Evolutionary conservation across 805 yeast genomes (phyloP).

Genomic region (Candida coleopterorum): DNA sequence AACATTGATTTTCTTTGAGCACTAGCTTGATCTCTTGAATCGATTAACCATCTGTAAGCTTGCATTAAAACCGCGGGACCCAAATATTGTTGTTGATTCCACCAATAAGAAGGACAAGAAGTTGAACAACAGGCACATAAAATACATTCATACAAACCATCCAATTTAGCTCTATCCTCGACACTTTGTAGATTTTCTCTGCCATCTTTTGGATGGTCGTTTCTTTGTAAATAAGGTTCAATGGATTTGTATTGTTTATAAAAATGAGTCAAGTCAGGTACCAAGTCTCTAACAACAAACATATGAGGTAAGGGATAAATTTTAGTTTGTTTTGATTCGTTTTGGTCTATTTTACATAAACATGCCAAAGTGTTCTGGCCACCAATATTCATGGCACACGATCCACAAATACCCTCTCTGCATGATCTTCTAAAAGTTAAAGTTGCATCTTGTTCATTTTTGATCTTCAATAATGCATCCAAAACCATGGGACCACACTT

Average conservation of each 20-base stretch:
- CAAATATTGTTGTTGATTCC: constrained; percentile 98
- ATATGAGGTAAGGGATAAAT: constrained; percentile 97
- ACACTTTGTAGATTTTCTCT: constrained; percentile 87
- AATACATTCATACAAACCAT: constrained; percentile 96
- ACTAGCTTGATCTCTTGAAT: constrained; percentile 92
- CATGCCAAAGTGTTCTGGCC: constrained; percentile 97
- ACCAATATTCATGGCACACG: constrained; percentile 99
- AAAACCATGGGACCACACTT: constrained; percentile 96
- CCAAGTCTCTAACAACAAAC: constrained; percentile 95
- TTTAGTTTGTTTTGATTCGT: constrained; percentile 68
- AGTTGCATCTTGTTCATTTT: constrained; percentile 94
- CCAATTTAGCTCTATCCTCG: constrained; percentile 92
- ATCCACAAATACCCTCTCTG: constrained; percentile 99
- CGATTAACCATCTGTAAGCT: constrained; percentile 98
- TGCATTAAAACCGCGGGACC: constrained; percentile 99
- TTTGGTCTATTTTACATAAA: constrained; percentile 86
- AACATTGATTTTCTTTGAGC: constrained; percentile 77
- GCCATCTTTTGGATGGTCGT: constrained; percentile 77
- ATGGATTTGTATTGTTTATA: constrained; percentile 98
- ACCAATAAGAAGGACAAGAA: constrained; percentile 99
- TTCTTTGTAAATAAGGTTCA: constrained; percentile 92
- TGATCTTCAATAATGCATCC: constrained; percentile 91
- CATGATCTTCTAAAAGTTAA: constrained; percentile 97
- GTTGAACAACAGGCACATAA: constrained; percentile 99
- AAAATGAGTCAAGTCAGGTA: constrained; percentile 95